Evolutionary conservation across 177 flowering plant species (phyloP).

Genomic region (Vitis hybrid): DNA sequence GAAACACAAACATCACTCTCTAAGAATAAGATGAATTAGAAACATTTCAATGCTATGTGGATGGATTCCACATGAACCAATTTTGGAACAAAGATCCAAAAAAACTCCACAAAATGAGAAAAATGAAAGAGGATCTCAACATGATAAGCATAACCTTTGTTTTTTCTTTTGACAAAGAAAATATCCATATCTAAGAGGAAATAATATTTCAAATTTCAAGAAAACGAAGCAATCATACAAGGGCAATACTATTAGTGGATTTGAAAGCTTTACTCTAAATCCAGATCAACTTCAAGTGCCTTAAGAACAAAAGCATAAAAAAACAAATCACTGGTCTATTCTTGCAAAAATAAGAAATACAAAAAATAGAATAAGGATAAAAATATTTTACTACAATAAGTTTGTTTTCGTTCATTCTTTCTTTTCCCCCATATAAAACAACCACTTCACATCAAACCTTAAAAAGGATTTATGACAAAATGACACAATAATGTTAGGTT

Average conservation of each 20-base stretch:
- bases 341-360: not conserved
- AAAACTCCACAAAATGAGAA: too few relatives aligned
- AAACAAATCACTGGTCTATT: not conserved
- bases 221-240: not conserved
- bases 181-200: not conserved
- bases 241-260: too few relatives aligned
- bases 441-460: conserved; percentile 19
- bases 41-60: too few relatives aligned
- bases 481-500: conserved; percentile 23
- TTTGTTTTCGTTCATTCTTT: not conserved
- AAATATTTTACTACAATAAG: not conserved
- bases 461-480: not conserved
- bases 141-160: not conserved
- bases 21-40: too few relatives aligned
- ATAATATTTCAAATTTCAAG: not conserved
- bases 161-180: not conserved
- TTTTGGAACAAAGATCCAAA: too few relatives aligned
- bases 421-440: not conserved
- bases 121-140: not conserved
- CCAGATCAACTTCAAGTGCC: not conserved
- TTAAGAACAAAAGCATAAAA: not conserved
- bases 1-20: too few relatives aligned
- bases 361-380: not conserved
- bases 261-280: not conserved
- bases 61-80: too few relatives aligned